Evolutionary conservation across 2,329 filamentous ascomycete genomes (phyloP), one percentile per base, ranked within the genome.

Genomic region (Cladosporium sphaerospermum): DNA sequence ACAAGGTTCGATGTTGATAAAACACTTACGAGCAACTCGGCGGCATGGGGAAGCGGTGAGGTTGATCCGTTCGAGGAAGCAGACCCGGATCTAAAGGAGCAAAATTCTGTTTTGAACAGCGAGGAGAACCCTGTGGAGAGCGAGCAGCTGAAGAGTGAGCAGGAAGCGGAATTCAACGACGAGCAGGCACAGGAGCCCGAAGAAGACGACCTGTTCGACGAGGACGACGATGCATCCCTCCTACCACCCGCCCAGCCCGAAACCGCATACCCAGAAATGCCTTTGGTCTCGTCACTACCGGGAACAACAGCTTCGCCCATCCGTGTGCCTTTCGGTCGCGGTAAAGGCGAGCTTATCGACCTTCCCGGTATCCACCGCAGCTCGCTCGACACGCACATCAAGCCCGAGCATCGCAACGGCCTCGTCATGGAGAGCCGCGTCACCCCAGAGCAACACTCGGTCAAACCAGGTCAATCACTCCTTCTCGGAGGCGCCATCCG

Each of bases 251-350:
- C 82, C 0, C 88, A 85, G 56, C 73, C 76, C 3, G 89, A 90
- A 63, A 83, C 80, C 2, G 78, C 85, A 47, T 97, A 85, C 62
- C 92, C 92, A 4, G 75, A 82, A 13, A 91, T 97, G 80, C 92
- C 92, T 1, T 72, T 95, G 9, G 86, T 96, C 1, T 96, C 90
- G 0, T 80, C 88, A 4, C 77, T 96, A 2, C 89, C 93, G 0
- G 93, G 95, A 9, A 99, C 93, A 0, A 99, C 93, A 1, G 93
- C 91, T 2, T 95, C 90, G 0, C 93, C 93, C 0, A 97, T 99
- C 61, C 85, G 93, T 28, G 83, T 97, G 14, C 89, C 90, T 0
- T 99, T 93, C 65, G 91, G 91, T 43, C 83, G 82, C 55, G 86
- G 88, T 19, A 86, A 83, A 63, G 93, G 93, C 53, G 95, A 99